These are phyloP conservation scores for Metarhizium rileyi DNA, from an alignment of 2,329 filamentous ascomycete genomes.

Conservation along the genomic window DNA sequence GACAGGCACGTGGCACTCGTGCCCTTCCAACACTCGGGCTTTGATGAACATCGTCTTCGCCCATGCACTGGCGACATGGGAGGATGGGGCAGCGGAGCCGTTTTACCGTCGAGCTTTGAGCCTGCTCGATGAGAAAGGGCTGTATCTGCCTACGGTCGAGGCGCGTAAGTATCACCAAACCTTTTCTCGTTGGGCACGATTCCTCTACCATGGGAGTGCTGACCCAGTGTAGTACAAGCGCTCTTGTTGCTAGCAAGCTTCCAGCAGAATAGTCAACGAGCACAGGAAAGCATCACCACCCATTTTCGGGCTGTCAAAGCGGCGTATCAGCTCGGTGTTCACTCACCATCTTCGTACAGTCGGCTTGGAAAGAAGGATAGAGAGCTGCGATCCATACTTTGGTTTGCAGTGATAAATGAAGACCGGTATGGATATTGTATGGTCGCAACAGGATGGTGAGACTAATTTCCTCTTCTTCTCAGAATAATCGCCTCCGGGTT, in stretches of 20 bases:
- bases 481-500: conserved; percentile 14
- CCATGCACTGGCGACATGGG: conserved; percentile 14
- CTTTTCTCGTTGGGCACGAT: neutral
- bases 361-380: conserved; percentile 13
- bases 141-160: conserved; percentile 14
- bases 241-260: conserved; percentile 22
- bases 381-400: conserved; percentile 18
- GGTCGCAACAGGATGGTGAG: neutral
- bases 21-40: conserved; percentile 8
- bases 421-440: conserved; percentile 12
- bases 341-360: conserved; percentile 19
- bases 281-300: conserved; percentile 21
- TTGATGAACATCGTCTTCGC: conserved; percentile 20
- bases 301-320: conserved; percentile 22
- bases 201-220: neutral
- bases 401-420: conserved; percentile 22
- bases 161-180: conserved; percentile 7
- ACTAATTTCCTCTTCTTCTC: neutral
- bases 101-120: conserved; percentile 18
- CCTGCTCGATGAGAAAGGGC: conserved; percentile 16
- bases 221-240: conserved; percentile 16
- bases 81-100: conserved; percentile 13
- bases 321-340: conserved; percentile 24
- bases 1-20: conserved; percentile 7
- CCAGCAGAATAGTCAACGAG: conserved; percentile 25